A percentile compares a stretch with the other conserved stretches of the same genome.
Conservation (phyloP, 345 rosid genomes). For the Raphanus sativus region DNA sequence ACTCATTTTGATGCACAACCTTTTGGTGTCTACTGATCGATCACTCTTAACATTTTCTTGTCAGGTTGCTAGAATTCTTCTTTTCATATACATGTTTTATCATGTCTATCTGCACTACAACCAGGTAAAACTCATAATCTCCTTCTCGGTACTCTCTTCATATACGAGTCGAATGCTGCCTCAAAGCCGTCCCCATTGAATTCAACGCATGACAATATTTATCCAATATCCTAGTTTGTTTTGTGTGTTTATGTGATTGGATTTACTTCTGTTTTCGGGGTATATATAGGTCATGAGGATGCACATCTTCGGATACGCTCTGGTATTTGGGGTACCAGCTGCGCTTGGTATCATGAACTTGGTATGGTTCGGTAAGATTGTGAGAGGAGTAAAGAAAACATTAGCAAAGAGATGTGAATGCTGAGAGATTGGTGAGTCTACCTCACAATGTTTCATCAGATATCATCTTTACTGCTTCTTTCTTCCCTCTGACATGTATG, state of each 20-base stretch:
- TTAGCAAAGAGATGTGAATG: conserved; percentile 65
- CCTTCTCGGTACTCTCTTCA: neutral
- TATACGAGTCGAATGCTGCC: neutral
- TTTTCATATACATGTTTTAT: conserved; percentile 76
- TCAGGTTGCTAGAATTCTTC: conserved; percentile 86
- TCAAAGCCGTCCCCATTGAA: neutral
- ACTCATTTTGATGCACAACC: neutral
- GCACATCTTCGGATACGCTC: conserved; percentile 53
- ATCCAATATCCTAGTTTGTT: neutral
- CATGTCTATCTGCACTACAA: conserved; percentile 73
- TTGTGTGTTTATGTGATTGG: conserved; percentile 14
- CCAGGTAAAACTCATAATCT: conserved; percentile 52
- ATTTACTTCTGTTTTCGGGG: neutral
- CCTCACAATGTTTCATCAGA: conserved; percentile 12
- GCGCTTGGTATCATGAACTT: conserved; percentile 74
- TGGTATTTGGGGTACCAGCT: conserved; percentile 66
- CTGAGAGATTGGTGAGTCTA: conserved; percentile 35
- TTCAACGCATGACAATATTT: neutral
- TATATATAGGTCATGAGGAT: conserved; percentile 68
- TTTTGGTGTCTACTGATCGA: neutral
- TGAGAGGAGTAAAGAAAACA: conserved; percentile 79
- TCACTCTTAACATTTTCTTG: conserved; percentile 6
- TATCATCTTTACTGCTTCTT: neutral
- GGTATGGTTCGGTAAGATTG: conserved; percentile 80
- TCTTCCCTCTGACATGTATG: conserved; percentile 25